Evolutionary conservation across 148 eudicot species (phyloP).

Genomic region (Rhododendron griersonianum): DNA sequence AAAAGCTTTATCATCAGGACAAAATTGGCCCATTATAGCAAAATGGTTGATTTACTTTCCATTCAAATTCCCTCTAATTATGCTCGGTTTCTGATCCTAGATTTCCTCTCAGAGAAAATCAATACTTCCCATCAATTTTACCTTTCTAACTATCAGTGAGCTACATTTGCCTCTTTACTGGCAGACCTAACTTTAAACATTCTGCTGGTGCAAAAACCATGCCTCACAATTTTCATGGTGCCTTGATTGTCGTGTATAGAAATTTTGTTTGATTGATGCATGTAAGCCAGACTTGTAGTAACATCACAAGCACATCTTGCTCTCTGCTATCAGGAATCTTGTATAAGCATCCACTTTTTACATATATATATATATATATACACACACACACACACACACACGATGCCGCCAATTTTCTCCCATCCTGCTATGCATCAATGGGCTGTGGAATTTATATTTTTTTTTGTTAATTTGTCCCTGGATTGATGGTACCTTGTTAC

Average conservation of each 20-base stretch:
- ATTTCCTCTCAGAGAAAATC: background rate
- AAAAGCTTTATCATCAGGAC: background rate
- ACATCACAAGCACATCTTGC: background rate
- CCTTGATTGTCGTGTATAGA: background rate
- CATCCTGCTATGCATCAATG: background rate
- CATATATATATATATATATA: no score
- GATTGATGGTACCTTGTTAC: background rate
- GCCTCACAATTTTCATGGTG: background rate
- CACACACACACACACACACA: no score
- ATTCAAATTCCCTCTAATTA: background rate
- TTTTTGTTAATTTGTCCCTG: background rate
- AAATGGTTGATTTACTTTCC: background rate
- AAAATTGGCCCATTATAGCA: background rate
- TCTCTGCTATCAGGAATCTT: background rate
- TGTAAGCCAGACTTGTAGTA: background rate
- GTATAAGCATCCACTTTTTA: background rate
- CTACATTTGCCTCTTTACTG: background rate
- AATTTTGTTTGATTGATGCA: background rate
- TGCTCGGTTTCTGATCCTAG: background rate
- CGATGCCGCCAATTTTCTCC: background rate
- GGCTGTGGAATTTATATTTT: background rate
- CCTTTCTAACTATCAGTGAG: background rate
- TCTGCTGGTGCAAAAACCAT: background rate
- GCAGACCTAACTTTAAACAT: background rate
- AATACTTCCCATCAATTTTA: background rate